A percentile compares a stretch with the other conserved stretches of the same genome.
phyloP scores from a whole-genome alignment of 345 rosid genomes.

The Eucalyptus fibrosa region DNA sequence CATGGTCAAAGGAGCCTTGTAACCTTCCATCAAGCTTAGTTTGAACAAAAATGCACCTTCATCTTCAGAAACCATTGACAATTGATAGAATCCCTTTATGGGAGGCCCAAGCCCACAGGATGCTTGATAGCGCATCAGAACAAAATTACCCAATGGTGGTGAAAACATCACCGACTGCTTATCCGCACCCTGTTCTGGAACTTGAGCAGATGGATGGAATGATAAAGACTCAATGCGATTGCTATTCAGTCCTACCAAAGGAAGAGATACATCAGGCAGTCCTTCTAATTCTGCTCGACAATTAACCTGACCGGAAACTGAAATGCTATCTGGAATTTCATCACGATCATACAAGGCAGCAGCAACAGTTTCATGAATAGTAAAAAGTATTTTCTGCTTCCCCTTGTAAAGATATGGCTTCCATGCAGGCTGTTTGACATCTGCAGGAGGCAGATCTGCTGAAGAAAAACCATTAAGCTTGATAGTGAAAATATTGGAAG shows the following conservation, averaged over 20 bases:
- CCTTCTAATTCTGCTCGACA: conserved; percentile 95
- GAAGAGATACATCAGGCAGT: conserved; percentile 85
- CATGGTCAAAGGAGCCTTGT: conserved; percentile 74
- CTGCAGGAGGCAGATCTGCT: conserved; percentile 67
- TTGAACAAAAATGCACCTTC: conserved; percentile 97
- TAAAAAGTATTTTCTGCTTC: conserved; percentile 73
- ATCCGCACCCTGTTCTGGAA: conserved; percentile 76
- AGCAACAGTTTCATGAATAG: conserved; percentile 64
- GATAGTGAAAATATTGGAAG: conserved; percentile 47
- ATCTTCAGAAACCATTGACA: conserved; percentile 97
- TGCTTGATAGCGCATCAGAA: conserved; percentile 81
- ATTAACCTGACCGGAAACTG: conserved; percentile 88
- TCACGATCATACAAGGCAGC: conserved; percentile 95
- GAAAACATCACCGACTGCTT: conserved; percentile 84
- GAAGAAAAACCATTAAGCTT: conserved; percentile 76
- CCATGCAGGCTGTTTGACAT: conserved; percentile 93
- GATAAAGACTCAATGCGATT: conserved; percentile 70
- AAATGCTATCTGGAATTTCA: conserved; percentile 77
- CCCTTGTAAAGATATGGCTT: conserved; percentile 92
- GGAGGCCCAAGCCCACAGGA: conserved; percentile 68
- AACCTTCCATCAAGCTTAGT: conserved; percentile 78
- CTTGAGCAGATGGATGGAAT: conserved; percentile 88
- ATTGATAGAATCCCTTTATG: conserved; percentile 85
- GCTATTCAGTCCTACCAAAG: conserved; percentile 56
- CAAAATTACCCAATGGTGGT: conserved; percentile 86